A percentile compares a stretch with the other conserved stretches of the same genome.
Conservation (phyloP, 805 yeast genomes). For the Schwanniomyces yamadae region DNA sequence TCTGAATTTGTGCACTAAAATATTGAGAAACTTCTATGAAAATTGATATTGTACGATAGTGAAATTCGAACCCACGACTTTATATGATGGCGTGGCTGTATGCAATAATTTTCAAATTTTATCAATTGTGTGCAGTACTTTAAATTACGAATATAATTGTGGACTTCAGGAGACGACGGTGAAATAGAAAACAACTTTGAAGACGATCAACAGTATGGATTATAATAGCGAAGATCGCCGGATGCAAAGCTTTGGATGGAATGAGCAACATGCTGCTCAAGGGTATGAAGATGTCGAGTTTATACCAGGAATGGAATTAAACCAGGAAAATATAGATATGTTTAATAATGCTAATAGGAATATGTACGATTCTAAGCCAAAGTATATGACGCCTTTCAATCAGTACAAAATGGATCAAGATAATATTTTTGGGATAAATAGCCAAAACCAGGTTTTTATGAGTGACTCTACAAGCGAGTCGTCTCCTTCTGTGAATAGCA, state of each 20-base stretch:
- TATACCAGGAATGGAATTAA: slow-evolving; percentile 2
- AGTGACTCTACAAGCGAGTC: slow-evolving; percentile 1
- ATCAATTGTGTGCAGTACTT: too few relatives aligned
- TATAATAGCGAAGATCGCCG: neutral
- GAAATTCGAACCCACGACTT: too few relatives aligned
- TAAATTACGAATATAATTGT: too few relatives aligned
- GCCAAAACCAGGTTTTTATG: neutral
- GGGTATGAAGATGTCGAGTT: slow-evolving; percentile 1
- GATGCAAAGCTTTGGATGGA: neutral
- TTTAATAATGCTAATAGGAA: slow-evolving; percentile 3
- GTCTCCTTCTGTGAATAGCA: slow-evolving; percentile 1
- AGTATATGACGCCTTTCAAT: too few relatives aligned
- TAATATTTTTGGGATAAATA: neutral
- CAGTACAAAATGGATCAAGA: neutral
- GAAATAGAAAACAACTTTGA: too few relatives aligned
- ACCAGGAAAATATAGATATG: slow-evolving; percentile 4
- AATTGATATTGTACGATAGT: too few relatives aligned
- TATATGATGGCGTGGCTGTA: too few relatives aligned
- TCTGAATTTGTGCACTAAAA: too few relatives aligned
- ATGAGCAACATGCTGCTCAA: neutral
- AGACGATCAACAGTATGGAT: too few relatives aligned
- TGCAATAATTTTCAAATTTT: too few relatives aligned
- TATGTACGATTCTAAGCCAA: slow-evolving; percentile 1
- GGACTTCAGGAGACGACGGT: too few relatives aligned
- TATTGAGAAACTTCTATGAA: too few relatives aligned